Conservation (phyloP, 73 alveolate species). For the Halteria grandinella region DNA sequence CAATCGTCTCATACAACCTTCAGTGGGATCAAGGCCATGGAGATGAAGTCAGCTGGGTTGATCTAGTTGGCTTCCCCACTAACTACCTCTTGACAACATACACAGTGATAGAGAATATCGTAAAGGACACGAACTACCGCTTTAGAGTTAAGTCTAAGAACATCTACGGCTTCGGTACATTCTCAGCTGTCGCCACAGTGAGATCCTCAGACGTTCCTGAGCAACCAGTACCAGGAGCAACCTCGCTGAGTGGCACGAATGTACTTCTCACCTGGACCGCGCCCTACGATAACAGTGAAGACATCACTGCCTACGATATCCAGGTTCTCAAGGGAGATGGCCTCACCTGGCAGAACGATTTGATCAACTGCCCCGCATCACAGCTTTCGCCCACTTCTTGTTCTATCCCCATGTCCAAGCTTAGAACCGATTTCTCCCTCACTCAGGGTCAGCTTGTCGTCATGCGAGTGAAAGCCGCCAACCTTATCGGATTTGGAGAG, state of each 20-base stretch:
- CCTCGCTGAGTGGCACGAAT: no score
- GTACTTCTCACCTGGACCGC: slow-evolving; percentile 27
- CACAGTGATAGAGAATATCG: background rate
- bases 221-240: no score
- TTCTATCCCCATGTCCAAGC: slow-evolving; percentile 20
- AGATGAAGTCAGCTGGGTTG: slow-evolving; percentile 7
- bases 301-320: slow-evolving; percentile 31
- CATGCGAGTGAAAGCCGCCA: slow-evolving; percentile 24
- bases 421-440: slow-evolving; percentile 6
- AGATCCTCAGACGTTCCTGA: background rate
- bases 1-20: background rate
- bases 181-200: background rate
- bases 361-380: slow-evolving; percentile 33
- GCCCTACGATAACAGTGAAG: slow-evolving; percentile 32
- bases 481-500: slow-evolving; percentile 19
- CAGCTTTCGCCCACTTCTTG: background rate
- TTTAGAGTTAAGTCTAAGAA: slow-evolving; percentile 54
- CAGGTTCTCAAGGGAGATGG: slow-evolving; percentile 1
- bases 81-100: background rate
- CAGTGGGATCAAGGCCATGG: slow-evolving; percentile 22
- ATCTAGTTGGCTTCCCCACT: slow-evolving; percentile 37
- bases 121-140: background rate
- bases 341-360: background rate
- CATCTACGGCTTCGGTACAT: slow-evolving; percentile 43
- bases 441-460: background rate